Evolutionary conservation across 2,329 filamentous ascomycete species (phyloP).

Genomic region (Chaetothyriales sp.): DNA sequence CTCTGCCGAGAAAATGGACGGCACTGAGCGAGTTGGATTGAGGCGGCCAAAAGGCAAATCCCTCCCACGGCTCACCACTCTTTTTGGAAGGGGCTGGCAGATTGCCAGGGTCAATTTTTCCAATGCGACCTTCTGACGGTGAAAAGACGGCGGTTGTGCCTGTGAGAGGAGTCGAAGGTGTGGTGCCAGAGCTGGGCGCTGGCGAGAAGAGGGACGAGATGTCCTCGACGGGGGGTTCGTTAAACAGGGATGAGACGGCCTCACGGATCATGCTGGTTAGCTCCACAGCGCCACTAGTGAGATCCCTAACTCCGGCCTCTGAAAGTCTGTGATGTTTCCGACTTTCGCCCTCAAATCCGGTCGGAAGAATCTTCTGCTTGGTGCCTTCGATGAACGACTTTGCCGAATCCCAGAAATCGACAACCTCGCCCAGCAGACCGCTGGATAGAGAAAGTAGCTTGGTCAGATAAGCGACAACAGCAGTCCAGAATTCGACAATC

Average conservation of each 20-base stretch:
- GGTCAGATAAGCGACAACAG: constrained; percentile 60
- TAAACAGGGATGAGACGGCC: constrained; percentile 67
- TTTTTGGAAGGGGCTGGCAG: constrained; percentile 63
- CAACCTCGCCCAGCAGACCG: constrained; percentile 74
- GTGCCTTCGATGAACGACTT: constrained; percentile 81
- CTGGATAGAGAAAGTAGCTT: constrained; percentile 59
- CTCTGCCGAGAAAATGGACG: constrained; percentile 76
- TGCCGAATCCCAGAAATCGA: constrained; percentile 88
- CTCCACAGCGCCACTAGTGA: constrained; percentile 67
- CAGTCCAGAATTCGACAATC: constrained; percentile 85
- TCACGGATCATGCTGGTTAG: constrained; percentile 74
- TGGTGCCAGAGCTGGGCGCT: constrained; percentile 33
- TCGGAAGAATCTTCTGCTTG: constrained; percentile 64
- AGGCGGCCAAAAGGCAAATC: constrained; percentile 91
- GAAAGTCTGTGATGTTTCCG: constrained; percentile 68
- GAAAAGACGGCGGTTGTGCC: constrained; percentile 45
- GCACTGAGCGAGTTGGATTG: constrained; percentile 83
- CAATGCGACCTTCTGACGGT: constrained; percentile 56
- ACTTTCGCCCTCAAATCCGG: constrained; percentile 70
- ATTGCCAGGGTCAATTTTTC: constrained; percentile 61
- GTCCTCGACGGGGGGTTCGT: constrained; percentile 78
- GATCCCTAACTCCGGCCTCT: constrained; percentile 51
- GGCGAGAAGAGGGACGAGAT: constrained; percentile 79
- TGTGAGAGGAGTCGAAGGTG: constrained; percentile 48
- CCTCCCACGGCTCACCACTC: constrained; percentile 76